Percentiles rank a stretch among this genome's conserved stretches.
These are phyloP conservation scores for Pisolithus thermaeus DNA, from an alignment of 1,284 basidiomycete species.

Conservation along the genomic window DNA sequence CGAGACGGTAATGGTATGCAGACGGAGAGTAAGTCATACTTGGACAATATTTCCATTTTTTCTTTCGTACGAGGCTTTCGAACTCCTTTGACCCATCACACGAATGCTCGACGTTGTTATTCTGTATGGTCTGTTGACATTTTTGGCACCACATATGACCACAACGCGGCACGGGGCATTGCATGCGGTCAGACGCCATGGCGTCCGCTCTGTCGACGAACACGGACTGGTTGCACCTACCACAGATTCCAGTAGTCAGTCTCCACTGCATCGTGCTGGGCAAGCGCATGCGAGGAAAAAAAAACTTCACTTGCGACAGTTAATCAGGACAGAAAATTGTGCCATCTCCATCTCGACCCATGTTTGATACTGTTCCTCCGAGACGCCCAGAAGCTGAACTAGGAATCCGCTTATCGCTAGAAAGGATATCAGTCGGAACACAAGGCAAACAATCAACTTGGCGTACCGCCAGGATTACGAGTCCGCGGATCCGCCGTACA, in stretches of 20 bases:
- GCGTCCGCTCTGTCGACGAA: slow-evolving; percentile 47
- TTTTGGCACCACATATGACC: slow-evolving; percentile 47
- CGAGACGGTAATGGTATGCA: no score
- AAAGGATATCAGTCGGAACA: neutral
- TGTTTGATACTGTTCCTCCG: slow-evolving; percentile 41
- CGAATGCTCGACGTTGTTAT: slow-evolving; percentile 39
- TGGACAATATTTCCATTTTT: slow-evolving; percentile 56
- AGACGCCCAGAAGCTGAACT: slow-evolving; percentile 43
- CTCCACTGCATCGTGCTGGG: neutral
- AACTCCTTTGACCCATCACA: slow-evolving; percentile 53
- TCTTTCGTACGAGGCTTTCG: slow-evolving; percentile 43
- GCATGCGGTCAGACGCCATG: slow-evolving; percentile 33
- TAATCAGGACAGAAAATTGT: slow-evolving; percentile 44
- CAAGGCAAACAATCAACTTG: neutral
- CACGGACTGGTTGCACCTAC: slow-evolving; percentile 40
- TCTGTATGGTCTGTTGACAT: slow-evolving; percentile 41
- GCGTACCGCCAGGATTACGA: slow-evolving; percentile 38
- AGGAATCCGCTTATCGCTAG: slow-evolving; percentile 37
- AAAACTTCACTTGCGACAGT: slow-evolving; percentile 23
- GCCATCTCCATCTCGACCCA: slow-evolving; percentile 52
- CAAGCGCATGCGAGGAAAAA: neutral
- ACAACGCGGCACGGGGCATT: slow-evolving; percentile 43
- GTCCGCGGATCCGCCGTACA: slow-evolving; percentile 35
- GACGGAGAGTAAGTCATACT: slow-evolving; percentile 28
- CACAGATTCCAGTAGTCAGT: neutral